phyloP scores from a whole-genome alignment of 1,284 basidiomycete genomes.

The Leccinum variabile region DNA sequence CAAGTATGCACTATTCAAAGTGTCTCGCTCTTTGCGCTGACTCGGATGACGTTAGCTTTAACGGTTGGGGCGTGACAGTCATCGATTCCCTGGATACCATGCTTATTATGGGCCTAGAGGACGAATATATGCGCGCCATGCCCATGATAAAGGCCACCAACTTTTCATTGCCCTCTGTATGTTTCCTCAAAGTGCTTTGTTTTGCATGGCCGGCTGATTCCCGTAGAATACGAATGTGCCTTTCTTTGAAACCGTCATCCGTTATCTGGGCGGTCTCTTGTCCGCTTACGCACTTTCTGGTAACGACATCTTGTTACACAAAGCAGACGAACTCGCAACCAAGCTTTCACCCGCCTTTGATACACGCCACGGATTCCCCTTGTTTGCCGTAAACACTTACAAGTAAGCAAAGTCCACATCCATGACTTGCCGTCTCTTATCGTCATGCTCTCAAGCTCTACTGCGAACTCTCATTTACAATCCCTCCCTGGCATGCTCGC shows the following conservation, averaged over 20 bases:
- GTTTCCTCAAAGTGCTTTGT: slow-evolving; percentile 1
- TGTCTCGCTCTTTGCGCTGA: neutral
- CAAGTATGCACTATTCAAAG: slow-evolving; percentile 44
- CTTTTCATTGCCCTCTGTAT: slow-evolving; percentile 50
- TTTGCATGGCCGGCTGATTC: neutral
- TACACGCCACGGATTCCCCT: slow-evolving; percentile 49
- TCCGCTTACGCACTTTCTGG: slow-evolving; percentile 78
- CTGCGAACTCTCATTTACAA: slow-evolving; percentile 9
- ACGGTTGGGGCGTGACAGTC: slow-evolving; percentile 85
- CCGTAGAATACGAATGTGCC: slow-evolving; percentile 44
- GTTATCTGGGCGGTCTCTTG: slow-evolving; percentile 83
- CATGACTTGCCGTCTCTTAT: neutral
- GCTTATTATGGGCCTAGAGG: slow-evolving; percentile 80
- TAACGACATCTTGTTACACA: slow-evolving; percentile 43
- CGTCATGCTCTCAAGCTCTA: slow-evolving; percentile 1
- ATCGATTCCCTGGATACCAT: slow-evolving; percentile 89
- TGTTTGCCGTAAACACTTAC: slow-evolving; percentile 47
- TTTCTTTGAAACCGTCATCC: slow-evolving; percentile 86
- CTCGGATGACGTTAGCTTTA: slow-evolving; percentile 48
- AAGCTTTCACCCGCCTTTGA: slow-evolving; percentile 53
- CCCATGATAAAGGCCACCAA: slow-evolving; percentile 66
- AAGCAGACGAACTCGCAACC: slow-evolving; percentile 54
- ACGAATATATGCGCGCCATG: slow-evolving; percentile 76
- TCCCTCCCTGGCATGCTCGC: slow-evolving; percentile 45
- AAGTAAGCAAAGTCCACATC: slow-evolving; percentile 37